Evolutionary conservation across 768 basidiomycete genomes (phyloP).

Genomic region (Hemileccinum impolitum): DNA sequence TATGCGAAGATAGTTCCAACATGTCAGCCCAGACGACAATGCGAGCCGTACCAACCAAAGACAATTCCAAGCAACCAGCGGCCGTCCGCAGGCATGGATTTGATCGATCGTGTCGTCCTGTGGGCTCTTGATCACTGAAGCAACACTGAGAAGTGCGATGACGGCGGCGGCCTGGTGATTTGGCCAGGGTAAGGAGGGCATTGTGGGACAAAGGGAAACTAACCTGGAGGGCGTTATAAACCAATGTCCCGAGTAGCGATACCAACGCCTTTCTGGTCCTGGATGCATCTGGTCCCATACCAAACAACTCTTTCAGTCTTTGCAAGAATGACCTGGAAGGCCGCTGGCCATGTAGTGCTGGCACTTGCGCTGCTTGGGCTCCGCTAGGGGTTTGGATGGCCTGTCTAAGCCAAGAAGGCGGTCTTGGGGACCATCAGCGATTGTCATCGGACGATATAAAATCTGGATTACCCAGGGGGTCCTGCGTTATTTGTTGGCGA

Average conservation of each 20-base stretch:
- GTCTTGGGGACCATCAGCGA: conserved; percentile 23
- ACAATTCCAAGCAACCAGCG: conserved; percentile 64
- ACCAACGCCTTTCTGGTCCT: conserved; percentile 51
- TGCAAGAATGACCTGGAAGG: conserved; percentile 19
- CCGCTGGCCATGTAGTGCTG: conserved; percentile 4
- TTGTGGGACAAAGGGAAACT: conserved; percentile 11
- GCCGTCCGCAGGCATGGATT: conserved; percentile 61
- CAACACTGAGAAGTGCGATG: conserved; percentile 46
- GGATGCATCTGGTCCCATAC: conserved; percentile 51
- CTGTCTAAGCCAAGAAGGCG: conserved; percentile 23
- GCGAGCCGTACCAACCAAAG: conserved; percentile 58
- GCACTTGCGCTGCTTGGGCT: conserved; percentile 1
- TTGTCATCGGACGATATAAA: conserved; percentile 6
- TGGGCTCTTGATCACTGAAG: conserved; percentile 47
- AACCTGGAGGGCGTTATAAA: conserved; percentile 55
- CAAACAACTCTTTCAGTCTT: conserved; percentile 40
- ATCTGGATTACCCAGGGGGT: conserved; percentile 15
- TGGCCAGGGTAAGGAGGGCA: conserved; percentile 1
- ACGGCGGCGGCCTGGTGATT: conserved; percentile 47
- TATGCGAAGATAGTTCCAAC: conserved; percentile 50
- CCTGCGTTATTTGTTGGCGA: conserved; percentile 17
- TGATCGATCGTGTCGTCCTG: conserved; percentile 41
- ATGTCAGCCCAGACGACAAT: conserved; percentile 46
- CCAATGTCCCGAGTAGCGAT: conserved; percentile 48
- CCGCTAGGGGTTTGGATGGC: conserved; percentile 18